Evolutionary conservation across 2,329 filamentous ascomycete species (phyloP), one percentile per base, ranked within the genome.

Genomic region (Cercospora janseana): DNA sequence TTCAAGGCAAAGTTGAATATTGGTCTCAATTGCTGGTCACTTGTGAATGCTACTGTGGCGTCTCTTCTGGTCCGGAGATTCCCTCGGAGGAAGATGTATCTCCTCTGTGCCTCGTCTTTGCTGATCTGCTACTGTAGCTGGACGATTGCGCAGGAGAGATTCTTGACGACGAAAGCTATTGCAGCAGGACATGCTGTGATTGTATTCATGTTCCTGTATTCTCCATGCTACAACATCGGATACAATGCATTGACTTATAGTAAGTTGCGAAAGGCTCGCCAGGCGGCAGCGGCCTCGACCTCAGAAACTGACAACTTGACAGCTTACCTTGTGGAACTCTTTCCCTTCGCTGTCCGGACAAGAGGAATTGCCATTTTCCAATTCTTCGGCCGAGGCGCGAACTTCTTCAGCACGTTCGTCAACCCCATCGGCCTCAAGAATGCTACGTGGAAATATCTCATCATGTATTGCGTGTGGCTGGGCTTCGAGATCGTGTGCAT

Each of bases 221-320:
- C 74, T 7, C 79, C 80, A 2, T 72, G 70, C 53, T 85, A 85
- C 63, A 83, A 84, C 58, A 73, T 85, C 41, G 81, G 81, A 13
- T 82, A 83, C 63, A 85, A 85, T 61, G 79, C 82, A 9, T 70
- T 86, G 47, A 83, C 80, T 1, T 83, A 83, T 65, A 84, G 43
- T 46, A 18, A 27, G 29, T 35, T 42, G 18, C 21, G n/a, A 3
- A 4, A 18, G 13, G 35, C 20, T 32, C 2, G 29, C 13, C 10
- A 3, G 20, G 7, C 1, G 35, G 6, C 13, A 15, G 6, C 1
- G 3, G 9, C 2, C 6, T 16, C 31, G 3, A 13, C 4, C 4
- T 7, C n/a, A n/a, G 2, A 16, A 15, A 13, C 43, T 46, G 13
- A 46, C 7, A 6, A 18, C 15, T 6, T 2, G 5, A 20, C 8